Evolutionary conservation across 148 eudicot genomes (phyloP), one percentile per base, ranked within the genome.

Genomic region (Spergularia bocconei): DNA sequence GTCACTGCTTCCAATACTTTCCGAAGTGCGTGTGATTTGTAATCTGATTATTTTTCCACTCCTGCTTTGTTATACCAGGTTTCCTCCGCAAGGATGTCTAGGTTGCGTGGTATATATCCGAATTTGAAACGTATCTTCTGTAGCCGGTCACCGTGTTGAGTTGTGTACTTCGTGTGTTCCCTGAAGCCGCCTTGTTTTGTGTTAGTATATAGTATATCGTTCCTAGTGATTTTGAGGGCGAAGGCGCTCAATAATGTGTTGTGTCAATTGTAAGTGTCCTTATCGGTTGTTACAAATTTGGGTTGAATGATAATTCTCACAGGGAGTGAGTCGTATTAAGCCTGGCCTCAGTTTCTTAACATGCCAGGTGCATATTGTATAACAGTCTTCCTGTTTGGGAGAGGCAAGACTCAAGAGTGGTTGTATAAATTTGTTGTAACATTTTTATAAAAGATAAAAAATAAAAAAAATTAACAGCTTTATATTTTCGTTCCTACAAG

Each of bases 121-220:
- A 88, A 92, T 66, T 83, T 93, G 84, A 93, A 90, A 83, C 98
- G 98, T 72, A 87, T 91, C 74, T 93, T 83, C 78, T 87, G 88
- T 81, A 88, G 97, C 83, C 73, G 86, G 38, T 83, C 79, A 65
- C 75, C 88, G 7, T 69, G 79, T 9, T 85, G 82, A 93, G 65
- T 39, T 56, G 0, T 63, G 73, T 21, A 33, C 20, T 62, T 17
- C 20, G 53, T 62, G 17, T 57, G 58, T 63, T 44, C 41, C 29
- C 14, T 39, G 70, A 56, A 63, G 48, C 50, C 8, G 55, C 25
- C 36, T 50, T 68, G 36, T 48, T 36, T 68, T 48, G 70, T 67
- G 33, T 16, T 16, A 29, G 3, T 67, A 47, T 70, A 52, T 70
- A 29, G 36, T 29, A 51, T 71, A 16, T 70, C 71, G 76, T 71